phyloP scores from a whole-genome alignment of 768 basidiomycete genomes.

The Russula sp. region DNA sequence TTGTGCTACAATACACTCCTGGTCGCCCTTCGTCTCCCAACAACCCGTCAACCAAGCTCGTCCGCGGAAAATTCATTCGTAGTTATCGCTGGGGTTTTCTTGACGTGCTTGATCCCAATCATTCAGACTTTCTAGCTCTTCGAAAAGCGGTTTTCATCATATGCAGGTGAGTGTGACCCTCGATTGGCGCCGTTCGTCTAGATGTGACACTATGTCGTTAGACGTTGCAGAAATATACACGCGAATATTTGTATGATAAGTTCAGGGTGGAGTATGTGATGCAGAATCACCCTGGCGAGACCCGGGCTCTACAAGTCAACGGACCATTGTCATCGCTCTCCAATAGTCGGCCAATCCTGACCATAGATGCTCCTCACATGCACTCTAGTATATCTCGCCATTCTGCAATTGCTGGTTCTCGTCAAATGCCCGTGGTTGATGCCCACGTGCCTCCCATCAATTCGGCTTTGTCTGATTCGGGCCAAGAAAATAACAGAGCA shows the following conservation, averaged over 20 bases:
- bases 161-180: conserved; percentile 64
- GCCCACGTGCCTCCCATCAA: conserved; percentile 21
- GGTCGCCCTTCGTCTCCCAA: conserved; percentile 38
- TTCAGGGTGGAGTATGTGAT: conserved; percentile 59
- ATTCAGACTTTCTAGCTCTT: conserved; percentile 78
- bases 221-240: conserved; percentile 83
- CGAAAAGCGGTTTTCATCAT: conserved; percentile 79
- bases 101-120: conserved; percentile 72
- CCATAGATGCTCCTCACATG: conserved; percentile 26
- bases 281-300: conserved; percentile 39
- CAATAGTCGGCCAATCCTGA: conserved; percentile 28
- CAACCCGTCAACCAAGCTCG: conserved; percentile 53
- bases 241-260: conserved; percentile 78
- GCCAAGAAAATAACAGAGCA: conserved; percentile 36
- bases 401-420: conserved; percentile 38
- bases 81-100: conserved; percentile 82
- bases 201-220: conserved; percentile 35
- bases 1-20: conserved; percentile 71
- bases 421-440: conserved; percentile 42
- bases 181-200: background rate
- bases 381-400: conserved; percentile 24
- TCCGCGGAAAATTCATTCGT: conserved; percentile 68
- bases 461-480: conserved; percentile 29
- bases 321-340: conserved; percentile 39
- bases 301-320: conserved; percentile 17